phyloP scores from a whole-genome alignment of 805 yeast species.

The Clavispora carvajalis region DNA sequence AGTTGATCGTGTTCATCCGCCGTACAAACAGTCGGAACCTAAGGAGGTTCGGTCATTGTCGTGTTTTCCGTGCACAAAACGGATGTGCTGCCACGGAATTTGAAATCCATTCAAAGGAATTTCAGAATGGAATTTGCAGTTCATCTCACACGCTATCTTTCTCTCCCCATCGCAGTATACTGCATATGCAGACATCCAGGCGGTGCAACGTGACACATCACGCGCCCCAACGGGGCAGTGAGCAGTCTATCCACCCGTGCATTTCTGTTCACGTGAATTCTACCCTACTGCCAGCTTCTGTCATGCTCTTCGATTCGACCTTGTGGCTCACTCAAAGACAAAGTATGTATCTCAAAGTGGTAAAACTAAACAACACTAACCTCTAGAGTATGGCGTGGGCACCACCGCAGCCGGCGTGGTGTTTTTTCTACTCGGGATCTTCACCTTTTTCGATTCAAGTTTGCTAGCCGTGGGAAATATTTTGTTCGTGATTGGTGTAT shows the following conservation, averaged over 20 bases:
- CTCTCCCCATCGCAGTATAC: too few species aligned
- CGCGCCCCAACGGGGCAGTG: background rate
- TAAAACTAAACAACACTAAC: background rate
- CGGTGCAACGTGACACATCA: background rate
- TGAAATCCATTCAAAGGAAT: too few species aligned
- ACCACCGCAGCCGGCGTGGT: slow-evolving; percentile 82
- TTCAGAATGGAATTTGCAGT: too few species aligned
- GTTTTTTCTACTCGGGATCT: slow-evolving; percentile 74
- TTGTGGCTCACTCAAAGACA: slow-evolving; percentile 74
- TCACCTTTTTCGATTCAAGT: slow-evolving; percentile 85
- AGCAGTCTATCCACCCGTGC: background rate
- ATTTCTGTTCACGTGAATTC: background rate
- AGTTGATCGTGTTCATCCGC: too few species aligned
- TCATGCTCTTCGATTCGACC: slow-evolving; percentile 17
- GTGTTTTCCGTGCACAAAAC: too few species aligned
- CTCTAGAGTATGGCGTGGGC: slow-evolving; percentile 81
- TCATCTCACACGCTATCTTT: too few species aligned
- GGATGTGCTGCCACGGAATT: too few species aligned
- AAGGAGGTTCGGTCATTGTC: too few species aligned
- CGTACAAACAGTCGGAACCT: too few species aligned
- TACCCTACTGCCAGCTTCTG: background rate
- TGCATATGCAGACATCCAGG: too few species aligned
- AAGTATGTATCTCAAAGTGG: slow-evolving; percentile 42
- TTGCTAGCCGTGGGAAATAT: slow-evolving; percentile 86
- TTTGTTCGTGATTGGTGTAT: slow-evolving; percentile 72